Conservation (phyloP, 1,284 basidiomycete genomes). For the Apiotrichum gamsii region DNA sequence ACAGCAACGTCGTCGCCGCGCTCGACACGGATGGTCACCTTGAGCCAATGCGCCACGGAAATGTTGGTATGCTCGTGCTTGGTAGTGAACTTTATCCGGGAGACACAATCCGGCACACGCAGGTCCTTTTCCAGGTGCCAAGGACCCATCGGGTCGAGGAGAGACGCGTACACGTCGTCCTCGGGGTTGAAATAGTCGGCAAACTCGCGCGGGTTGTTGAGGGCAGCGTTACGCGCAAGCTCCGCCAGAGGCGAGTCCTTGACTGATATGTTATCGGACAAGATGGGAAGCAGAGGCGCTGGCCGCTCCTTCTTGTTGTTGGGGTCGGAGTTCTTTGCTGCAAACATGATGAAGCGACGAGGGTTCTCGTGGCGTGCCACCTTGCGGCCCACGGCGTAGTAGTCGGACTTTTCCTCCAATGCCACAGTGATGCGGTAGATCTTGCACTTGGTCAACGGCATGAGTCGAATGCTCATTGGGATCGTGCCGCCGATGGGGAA, state of each 20-base stretch:
- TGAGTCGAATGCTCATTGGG: slow-evolving; percentile 72
- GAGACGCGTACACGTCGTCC: slow-evolving; percentile 47
- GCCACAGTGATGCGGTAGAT: slow-evolving; percentile 68
- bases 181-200: slow-evolving; percentile 46
- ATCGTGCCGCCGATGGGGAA: slow-evolving; percentile 78
- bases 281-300: slow-evolving; percentile 53
- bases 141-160: slow-evolving; percentile 53
- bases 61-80: slow-evolving; percentile 77
- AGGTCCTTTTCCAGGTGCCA: slow-evolving; percentile 53
- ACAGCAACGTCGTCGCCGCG: slow-evolving; percentile 62
- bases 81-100: slow-evolving; percentile 68
- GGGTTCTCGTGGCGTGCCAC: slow-evolving; percentile 72
- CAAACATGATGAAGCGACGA: slow-evolving; percentile 61
- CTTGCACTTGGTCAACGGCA: slow-evolving; percentile 79
- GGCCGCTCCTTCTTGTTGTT: slow-evolving; percentile 40
- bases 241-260: slow-evolving; percentile 48
- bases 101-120: slow-evolving; percentile 49
- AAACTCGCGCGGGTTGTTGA: slow-evolving; percentile 38
- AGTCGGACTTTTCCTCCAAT: slow-evolving; percentile 82
- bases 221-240: slow-evolving; percentile 38
- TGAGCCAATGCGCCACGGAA: slow-evolving; percentile 68
- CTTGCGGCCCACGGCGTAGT: slow-evolving; percentile 63
- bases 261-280: slow-evolving; percentile 47
- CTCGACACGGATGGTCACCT: slow-evolving; percentile 78
- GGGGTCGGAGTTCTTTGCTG: slow-evolving; percentile 54